Conservation (phyloP, 1,284 basidiomycete genomes). For the Ustilago loliicola region DNA sequence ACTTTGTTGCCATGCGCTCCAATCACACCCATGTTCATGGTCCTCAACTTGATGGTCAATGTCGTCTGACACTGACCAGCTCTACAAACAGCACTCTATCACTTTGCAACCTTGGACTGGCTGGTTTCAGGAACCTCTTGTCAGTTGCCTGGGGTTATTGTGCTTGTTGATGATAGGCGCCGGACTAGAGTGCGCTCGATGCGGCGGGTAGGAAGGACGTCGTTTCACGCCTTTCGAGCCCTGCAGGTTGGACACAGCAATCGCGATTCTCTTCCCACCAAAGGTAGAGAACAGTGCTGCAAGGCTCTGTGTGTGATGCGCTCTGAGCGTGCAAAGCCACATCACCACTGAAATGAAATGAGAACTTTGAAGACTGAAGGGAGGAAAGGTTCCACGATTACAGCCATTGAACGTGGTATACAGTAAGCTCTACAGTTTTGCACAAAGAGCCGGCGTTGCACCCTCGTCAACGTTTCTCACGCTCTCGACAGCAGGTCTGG, state of each 20-base stretch:
- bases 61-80: not conserved
- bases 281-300: not conserved
- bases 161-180: not conserved
- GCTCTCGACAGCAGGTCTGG: too few relatives aligned
- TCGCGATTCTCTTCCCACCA: not conserved
- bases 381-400: not conserved
- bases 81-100: not conserved
- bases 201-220: not conserved
- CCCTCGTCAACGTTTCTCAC: too few relatives aligned
- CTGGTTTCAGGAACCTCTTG: not conserved
- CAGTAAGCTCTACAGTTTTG: too few relatives aligned
- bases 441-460: not conserved
- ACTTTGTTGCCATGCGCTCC: not conserved
- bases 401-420: not conserved
- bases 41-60: not conserved
- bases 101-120: not conserved
- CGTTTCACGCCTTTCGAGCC: not conserved
- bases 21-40: slow-evolving; percentile 10
- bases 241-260: not conserved
- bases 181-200: not conserved
- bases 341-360: not conserved
- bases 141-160: not conserved
- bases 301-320: not conserved
- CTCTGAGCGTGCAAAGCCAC: not conserved
- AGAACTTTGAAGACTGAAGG: not conserved